A percentile compares a stretch with the other conserved stretches of the same genome.
Evolutionary conservation across 129 eudicot species (phyloP).

Genomic region (Centaurea solstitialis): DNA sequence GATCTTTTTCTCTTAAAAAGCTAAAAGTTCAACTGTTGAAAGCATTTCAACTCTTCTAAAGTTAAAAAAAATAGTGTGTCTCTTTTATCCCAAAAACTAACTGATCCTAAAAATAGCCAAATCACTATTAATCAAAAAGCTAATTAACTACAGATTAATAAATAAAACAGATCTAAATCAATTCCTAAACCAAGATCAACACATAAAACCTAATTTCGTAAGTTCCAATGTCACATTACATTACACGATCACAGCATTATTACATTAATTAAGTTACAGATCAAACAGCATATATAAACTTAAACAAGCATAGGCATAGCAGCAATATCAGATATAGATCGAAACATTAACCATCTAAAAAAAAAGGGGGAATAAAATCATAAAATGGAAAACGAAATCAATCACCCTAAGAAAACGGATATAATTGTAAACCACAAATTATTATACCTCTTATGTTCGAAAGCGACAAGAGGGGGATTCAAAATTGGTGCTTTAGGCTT

Average conservation of each 20-base stretch:
- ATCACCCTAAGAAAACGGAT: background rate
- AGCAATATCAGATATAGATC: conserved; percentile 13
- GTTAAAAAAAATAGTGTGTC: background rate
- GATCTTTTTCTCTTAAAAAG: background rate
- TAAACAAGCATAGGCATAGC: too few species aligned
- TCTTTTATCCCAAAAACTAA: background rate
- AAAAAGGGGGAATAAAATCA: background rate
- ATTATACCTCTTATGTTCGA: conserved; percentile 84
- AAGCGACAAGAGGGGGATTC: conserved; percentile 49
- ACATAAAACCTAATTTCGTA: background rate
- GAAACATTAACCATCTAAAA: background rate
- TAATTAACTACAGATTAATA: background rate
- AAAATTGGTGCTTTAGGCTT: conserved; percentile 47
- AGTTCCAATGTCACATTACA: conserved; percentile 15
- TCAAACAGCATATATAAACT: background rate
- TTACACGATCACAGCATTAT: conserved; percentile 19
- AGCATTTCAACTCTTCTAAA: conserved; percentile 1
- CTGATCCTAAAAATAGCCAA: conserved; percentile 1
- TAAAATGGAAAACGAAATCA: background rate
- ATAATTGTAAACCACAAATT: too few species aligned
- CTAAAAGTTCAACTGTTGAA: background rate
- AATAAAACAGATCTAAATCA: background rate
- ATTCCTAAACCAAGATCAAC: background rate
- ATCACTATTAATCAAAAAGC: conserved; percentile 1
- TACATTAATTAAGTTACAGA: background rate